Conservation (phyloP, 169 alveolate species). For the Cryptosporidium ubiquitum region DNA sequence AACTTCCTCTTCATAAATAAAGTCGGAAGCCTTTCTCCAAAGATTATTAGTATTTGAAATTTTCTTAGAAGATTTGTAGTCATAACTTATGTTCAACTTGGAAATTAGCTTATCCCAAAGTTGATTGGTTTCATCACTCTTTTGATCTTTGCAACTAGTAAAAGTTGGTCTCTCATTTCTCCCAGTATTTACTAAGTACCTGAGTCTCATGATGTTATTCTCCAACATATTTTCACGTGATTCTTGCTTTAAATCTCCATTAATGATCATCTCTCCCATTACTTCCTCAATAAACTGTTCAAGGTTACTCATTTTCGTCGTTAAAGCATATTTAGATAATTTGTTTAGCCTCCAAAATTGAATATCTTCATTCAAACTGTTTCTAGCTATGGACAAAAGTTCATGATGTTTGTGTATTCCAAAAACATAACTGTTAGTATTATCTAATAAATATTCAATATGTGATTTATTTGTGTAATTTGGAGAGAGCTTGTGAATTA, state of each 20-base stretch:
- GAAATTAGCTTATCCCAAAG: conserved; percentile 37
- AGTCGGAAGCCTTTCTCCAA: neutral
- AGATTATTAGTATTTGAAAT: neutral
- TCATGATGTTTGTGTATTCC: conserved; percentile 53
- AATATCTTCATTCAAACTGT: conserved; percentile 21
- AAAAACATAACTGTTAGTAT: neutral
- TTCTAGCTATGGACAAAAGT: conserved; percentile 22
- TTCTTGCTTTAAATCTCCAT: conserved; percentile 24
- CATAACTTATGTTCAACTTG: neutral
- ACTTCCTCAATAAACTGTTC: conserved; percentile 59
- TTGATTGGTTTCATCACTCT: neutral
- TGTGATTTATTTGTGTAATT: neutral
- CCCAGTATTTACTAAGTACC: conserved; percentile 23
- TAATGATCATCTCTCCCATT: conserved; percentile 63
- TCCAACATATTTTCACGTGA: conserved; percentile 23
- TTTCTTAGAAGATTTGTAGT: neutral
- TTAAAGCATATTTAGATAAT: conserved; percentile 35
- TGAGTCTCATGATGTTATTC: conserved; percentile 34
- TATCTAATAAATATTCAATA: conserved; percentile 13
- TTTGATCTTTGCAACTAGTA: neutral
- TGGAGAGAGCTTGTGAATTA: neutral
- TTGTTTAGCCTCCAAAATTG: conserved; percentile 4
- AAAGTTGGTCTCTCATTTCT: neutral
- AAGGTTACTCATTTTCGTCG: conserved; percentile 6
- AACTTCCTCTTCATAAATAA: conserved; percentile 35